These are phyloP conservation scores for Saccharomyces uvarum DNA, from an alignment of 1,139 yeast species.

Conservation along the genomic window DNA sequence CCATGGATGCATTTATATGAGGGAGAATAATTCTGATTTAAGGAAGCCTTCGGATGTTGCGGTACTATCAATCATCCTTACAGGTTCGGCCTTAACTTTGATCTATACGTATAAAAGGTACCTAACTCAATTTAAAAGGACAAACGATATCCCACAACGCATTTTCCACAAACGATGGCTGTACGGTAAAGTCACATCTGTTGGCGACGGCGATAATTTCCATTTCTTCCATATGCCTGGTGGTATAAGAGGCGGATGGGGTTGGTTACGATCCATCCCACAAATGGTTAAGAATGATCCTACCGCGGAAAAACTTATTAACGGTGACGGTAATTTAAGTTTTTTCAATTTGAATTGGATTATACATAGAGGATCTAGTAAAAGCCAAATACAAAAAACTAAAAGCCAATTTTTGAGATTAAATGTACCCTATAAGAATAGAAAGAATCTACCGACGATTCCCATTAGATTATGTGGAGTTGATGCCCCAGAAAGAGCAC, in stretches of 20 bases:
- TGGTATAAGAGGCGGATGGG: slow-evolving; percentile 84
- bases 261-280: slow-evolving; percentile 66
- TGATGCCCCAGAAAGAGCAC: slow-evolving; percentile 97
- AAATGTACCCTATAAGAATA: slow-evolving; percentile 37
- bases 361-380: slow-evolving; percentile 1
- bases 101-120: slow-evolving; percentile 34
- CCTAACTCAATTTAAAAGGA: slow-evolving; percentile 35
- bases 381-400: slow-evolving; percentile 1
- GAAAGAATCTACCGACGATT: slow-evolving; percentile 42
- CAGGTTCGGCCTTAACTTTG: slow-evolving; percentile 33
- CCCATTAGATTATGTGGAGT: slow-evolving; percentile 78
- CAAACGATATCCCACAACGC: slow-evolving; percentile 36
- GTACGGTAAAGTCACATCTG: slow-evolving; percentile 81
- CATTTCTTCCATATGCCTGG: slow-evolving; percentile 92
- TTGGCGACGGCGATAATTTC: slow-evolving; percentile 96
- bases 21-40: slow-evolving; percentile 1
- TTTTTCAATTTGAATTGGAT: neutral
- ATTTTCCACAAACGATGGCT: slow-evolving; percentile 41
- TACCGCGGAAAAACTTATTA: neutral
- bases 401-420: slow-evolving; percentile 28
- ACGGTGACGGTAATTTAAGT: neutral
- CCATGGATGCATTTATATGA: slow-evolving; percentile 2
- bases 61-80: slow-evolving; percentile 27
- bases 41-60: slow-evolving; percentile 15
- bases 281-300: slow-evolving; percentile 11